Evolutionary conservation across 805 yeast genomes (phyloP), one percentile per base, ranked within the genome.

Genomic region (Candida railenensis): DNA sequence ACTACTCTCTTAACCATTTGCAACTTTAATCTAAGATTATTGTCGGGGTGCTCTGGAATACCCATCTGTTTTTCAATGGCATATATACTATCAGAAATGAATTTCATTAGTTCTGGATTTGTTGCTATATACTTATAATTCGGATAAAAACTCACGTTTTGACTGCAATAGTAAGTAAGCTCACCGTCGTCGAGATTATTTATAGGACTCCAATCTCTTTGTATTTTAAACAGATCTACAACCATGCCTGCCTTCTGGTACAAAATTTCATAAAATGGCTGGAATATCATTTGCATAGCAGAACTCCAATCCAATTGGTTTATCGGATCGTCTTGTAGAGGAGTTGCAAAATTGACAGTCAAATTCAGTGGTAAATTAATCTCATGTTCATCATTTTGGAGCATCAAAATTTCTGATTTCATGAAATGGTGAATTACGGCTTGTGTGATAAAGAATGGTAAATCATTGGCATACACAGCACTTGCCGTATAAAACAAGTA

Each of bases 381-480:
- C 39, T 36, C 22, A 12, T 16, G 21, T 7, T 21, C 32, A n/a
- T 16, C 42, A 22, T 30, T 14, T 11, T 22, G 16, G 33, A 43
- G 43, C 19, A 49, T 20, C 7, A 45, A 42, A n/a, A 53, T 48
- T 34, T 69, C 74, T 2, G 71, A 53, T 4, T 43, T 45, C 15
- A 69, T 40, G n/a, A 71, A 53, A 48, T 63, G 66, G 28, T 69
- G 61, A 12, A 62, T 36, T 3, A 69, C 49, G 2, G 67, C 60
- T 53, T 82, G 85, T 0, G 86, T 74, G 2, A 83, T 69, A 48
- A 73, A 77, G 53, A 74, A 84, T 1, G 94, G 90, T 34, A 85
- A 65, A 50, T 78, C 85, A 53, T 85, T 85, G 33, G 70, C 66
- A 47, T 75, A 74, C 15, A 84, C 72, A 11, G 80, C 58, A 0